Conservation (phyloP, 1,139 yeast genomes). For the Candida freyschussii region DNA sequence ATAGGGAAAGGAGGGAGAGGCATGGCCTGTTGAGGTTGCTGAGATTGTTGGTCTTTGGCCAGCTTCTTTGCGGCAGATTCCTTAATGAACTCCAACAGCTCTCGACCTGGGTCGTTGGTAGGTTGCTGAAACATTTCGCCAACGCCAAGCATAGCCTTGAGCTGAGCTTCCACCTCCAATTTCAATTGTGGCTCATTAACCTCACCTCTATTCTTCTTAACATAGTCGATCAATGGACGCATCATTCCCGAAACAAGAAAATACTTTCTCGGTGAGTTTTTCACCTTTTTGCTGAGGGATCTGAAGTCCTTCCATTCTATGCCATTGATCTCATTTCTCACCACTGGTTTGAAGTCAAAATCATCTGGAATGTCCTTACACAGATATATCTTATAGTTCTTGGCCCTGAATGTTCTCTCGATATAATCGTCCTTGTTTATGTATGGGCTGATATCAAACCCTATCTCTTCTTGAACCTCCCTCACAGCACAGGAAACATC, state of each 20-base stretch:
- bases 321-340: slow-evolving; percentile 78
- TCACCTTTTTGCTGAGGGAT: slow-evolving; percentile 24
- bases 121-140: slow-evolving; percentile 30
- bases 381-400: slow-evolving; percentile 79
- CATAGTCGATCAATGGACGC: slow-evolving; percentile 55
- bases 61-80: slow-evolving; percentile 22
- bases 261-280: slow-evolving; percentile 39
- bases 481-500: slow-evolving; percentile 93
- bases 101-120: slow-evolving; percentile 67
- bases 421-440: slow-evolving; percentile 68
- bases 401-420: slow-evolving; percentile 78
- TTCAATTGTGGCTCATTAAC: slow-evolving; percentile 47
- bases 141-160: slow-evolving; percentile 61
- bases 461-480: slow-evolving; percentile 94
- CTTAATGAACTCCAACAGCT: slow-evolving; percentile 45
- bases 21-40: slow-evolving; percentile 9
- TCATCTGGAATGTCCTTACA: slow-evolving; percentile 78
- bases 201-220: slow-evolving; percentile 47
- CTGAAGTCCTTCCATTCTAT: slow-evolving; percentile 62
- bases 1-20: slow-evolving; percentile 11
- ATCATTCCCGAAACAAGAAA: slow-evolving; percentile 59
- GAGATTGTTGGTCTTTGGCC: slow-evolving; percentile 17
- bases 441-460: slow-evolving; percentile 70
- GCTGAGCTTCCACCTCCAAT: slow-evolving; percentile 53
- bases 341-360: slow-evolving; percentile 68